phyloP scores from a whole-genome alignment of 2,329 filamentous ascomycete species.

The Cadophora luteo-olivacea region DNA sequence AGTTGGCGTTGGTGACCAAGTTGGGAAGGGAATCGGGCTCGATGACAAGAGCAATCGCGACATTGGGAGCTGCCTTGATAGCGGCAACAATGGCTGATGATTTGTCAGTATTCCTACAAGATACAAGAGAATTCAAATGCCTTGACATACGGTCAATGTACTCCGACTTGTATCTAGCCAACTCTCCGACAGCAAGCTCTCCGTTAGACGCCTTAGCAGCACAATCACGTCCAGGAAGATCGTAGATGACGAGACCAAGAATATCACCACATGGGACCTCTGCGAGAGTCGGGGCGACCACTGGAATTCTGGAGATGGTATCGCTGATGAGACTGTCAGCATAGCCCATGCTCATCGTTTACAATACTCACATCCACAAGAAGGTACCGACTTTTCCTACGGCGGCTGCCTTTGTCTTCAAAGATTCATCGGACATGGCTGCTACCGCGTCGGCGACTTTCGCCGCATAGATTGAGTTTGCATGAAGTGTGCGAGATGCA shows the following conservation, averaged over 20 bases:
- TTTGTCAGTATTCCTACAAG: conserved; percentile 50
- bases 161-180: conserved; percentile 57
- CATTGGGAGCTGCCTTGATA: conserved; percentile 34
- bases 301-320: conserved; percentile 54
- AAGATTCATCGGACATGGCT: conserved; percentile 60
- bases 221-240: conserved; percentile 65
- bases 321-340: conserved; percentile 44
- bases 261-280: conserved; percentile 54
- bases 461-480: conserved; percentile 62
- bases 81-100: conserved; percentile 46
- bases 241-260: conserved; percentile 58
- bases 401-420: conserved; percentile 41
- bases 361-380: conserved; percentile 51
- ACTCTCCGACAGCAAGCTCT: conserved; percentile 59
- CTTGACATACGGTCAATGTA: conserved; percentile 57
- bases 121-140: conserved; percentile 50
- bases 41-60: conserved; percentile 44
- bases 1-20: conserved; percentile 60
- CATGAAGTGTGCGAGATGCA: conserved; percentile 55
- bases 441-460: conserved; percentile 60
- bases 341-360: neutral
- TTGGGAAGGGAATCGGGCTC: conserved; percentile 66
- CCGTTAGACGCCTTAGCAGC: conserved; percentile 63
- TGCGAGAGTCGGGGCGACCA: conserved; percentile 54
- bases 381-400: conserved; percentile 56